phyloP scores from a whole-genome alignment of 2,329 filamentous ascomycete species.

The Penicillium sp. region DNA sequence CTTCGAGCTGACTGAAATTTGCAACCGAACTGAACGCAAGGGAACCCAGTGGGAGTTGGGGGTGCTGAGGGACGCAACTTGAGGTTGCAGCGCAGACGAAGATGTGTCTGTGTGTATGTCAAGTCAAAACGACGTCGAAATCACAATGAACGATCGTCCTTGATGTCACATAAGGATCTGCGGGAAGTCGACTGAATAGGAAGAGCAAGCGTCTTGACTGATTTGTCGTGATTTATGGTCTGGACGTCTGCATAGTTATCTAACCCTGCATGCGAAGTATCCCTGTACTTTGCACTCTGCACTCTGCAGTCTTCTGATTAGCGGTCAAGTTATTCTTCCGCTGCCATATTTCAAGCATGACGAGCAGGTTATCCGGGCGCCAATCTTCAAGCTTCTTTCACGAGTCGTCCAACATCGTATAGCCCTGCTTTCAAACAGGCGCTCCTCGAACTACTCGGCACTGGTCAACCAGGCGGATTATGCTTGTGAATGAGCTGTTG shows the following conservation, averaged over 20 bases:
- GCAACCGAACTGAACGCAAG: slow-evolving; percentile 10
- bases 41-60: neutral
- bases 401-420: slow-evolving; percentile 34
- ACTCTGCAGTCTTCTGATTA: too few species aligned
- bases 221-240: too few species aligned
- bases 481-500: slow-evolving; percentile 33
- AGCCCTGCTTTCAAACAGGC: slow-evolving; percentile 39
- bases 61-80: neutral
- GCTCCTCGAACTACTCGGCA: slow-evolving; percentile 45
- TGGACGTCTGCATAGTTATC: too few species aligned
- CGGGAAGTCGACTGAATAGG: too few species aligned
- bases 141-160: too few species aligned
- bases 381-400: slow-evolving; percentile 34
- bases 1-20: neutral
- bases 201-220: too few species aligned
- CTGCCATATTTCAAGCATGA: slow-evolving; percentile 47
- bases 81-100: slow-evolving; percentile 1
- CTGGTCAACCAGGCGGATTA: slow-evolving; percentile 49
- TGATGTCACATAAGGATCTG: too few species aligned
- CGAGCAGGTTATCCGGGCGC: slow-evolving; percentile 45
- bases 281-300: too few species aligned
- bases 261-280: too few species aligned
- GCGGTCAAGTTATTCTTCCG: neutral
- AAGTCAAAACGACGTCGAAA: too few species aligned
- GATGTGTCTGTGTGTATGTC: too few species aligned